Evolutionary conservation across 106 monocot species (phyloP), one percentile per base, ranked within the genome.

Genomic region (Phalaenopsis equestris): DNA sequence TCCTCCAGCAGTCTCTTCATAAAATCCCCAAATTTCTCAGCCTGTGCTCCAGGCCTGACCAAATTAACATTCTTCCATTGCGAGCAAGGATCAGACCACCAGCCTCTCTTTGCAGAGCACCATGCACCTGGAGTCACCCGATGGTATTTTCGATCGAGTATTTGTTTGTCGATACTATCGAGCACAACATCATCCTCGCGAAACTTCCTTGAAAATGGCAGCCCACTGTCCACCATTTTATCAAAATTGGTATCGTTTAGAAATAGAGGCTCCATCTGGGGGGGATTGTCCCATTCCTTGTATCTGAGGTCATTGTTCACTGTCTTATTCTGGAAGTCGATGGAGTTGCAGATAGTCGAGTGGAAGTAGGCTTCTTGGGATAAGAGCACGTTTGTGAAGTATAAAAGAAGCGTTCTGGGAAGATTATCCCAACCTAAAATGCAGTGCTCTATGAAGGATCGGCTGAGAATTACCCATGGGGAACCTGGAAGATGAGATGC

Each of bases 401-500:
- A 91, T 79, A 91, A 30, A 49, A 91, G 89, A 14, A 91, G 85
- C 5, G 89, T 85, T 55, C 89, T 78, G 37, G 91, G 91, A 4
- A 91, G 87, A 64, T 91, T 91, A 42, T 91, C 89, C 86, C 87
- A 91, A 70, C 91, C 89, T 17, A 85, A 10, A 30, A 89, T 85
- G 72, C 87, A 87, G 75, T 89, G 89, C 45, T 89, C 85, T 36
- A 89, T 48, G 56, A 91, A 91, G 55, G 83, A 61, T 45, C 91
- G 46, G 65, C 85, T 91, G n/a, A 91, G 83, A 82, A 89, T 91
- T 1, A 96, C 89, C 95, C 95, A 96, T 21, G 93, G 93, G 16
- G 95, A 93, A 81, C 95, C 95, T 96, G 88, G 78, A 58, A 46
- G 74, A 45, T 43, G 18, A 10, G 18, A 19, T 11, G n/a, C 64